Percentiles rank a stretch among this genome's conserved stretches.
Conservation (phyloP, 2,329 filamentous ascomycete species). For the Macrophomina phaseolina region DNA sequence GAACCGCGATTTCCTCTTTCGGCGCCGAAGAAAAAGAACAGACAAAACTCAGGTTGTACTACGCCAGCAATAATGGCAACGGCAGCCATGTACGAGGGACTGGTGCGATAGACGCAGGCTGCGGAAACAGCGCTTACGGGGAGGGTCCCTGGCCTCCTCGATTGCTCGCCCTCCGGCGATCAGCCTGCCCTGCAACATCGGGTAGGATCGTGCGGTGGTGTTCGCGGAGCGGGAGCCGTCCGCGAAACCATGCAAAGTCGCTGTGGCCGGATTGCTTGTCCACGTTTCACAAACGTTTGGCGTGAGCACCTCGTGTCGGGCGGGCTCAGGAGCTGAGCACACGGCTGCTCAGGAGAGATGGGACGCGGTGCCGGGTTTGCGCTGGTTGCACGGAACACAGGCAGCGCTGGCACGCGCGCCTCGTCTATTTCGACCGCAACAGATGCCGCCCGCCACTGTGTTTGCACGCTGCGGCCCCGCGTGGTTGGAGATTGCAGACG, state of each 20-base stretch:
- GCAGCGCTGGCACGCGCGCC: conserved; percentile 19
- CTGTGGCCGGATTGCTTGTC: neutral
- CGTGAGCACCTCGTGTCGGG: conserved; percentile 8
- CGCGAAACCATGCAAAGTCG: conserved; percentile 2
- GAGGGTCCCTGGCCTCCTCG: conserved; percentile 7
- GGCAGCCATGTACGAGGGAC: neutral
- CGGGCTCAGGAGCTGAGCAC: conserved; percentile 13
- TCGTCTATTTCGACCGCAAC: conserved; percentile 23
- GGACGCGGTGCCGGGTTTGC: conserved; percentile 12
- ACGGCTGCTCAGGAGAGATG: conserved; percentile 15
- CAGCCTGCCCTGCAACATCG: conserved; percentile 4
- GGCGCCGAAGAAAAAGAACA: neutral
- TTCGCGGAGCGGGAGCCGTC: conserved; percentile 3
- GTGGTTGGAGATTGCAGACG: neutral
- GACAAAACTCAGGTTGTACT: neutral
- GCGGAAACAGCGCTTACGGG: conserved; percentile 21
- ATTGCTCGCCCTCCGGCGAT: conserved; percentile 13
- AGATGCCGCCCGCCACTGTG: neutral
- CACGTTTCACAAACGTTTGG: conserved; percentile 13
- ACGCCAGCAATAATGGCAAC: conserved; percentile 3
- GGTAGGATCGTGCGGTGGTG: conserved; percentile 18
- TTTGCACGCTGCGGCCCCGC: neutral
- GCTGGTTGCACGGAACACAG: conserved; percentile 22
- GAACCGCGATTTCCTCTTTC: neutral
- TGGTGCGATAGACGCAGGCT: conserved; percentile 23